A percentile compares a stretch with the other conserved stretches of the same genome.
Evolutionary conservation across 352 stramenopile species (phyloP).

Genomic region (Blastocystis sp.): DNA sequence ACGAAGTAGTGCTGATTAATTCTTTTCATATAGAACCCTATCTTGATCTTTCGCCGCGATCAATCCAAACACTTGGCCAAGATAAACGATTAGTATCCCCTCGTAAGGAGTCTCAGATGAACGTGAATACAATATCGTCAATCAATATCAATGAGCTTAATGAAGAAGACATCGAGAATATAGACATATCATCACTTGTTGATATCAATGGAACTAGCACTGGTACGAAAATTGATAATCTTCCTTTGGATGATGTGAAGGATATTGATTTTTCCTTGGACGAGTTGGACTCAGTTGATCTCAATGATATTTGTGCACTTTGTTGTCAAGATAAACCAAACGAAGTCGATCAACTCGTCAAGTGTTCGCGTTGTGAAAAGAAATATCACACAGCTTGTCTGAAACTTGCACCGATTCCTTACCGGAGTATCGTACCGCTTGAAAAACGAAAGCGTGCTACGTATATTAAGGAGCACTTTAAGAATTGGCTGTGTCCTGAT

Average conservation of each 20-base stretch:
- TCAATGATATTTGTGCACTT: conserved; percentile 7
- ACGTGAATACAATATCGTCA: not conserved
- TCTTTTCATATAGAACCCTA: not conserved
- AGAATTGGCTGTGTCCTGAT: conserved; percentile 19
- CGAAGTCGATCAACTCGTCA: conserved; percentile 4
- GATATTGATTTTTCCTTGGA: conserved; percentile 24
- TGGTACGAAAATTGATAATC: not conserved
- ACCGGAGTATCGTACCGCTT: not conserved
- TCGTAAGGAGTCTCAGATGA: not conserved
- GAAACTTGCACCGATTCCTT: not conserved
- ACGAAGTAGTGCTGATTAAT: not conserved
- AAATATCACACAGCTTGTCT: conserved; percentile 47
- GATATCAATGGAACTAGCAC: not conserved
- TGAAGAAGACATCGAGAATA: conserved; percentile 4
- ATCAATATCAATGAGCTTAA: conserved; percentile 28
- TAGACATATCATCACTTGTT: not conserved
- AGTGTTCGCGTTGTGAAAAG: conserved; percentile 28
- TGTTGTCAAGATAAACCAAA: conserved; percentile 33
- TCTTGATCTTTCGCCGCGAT: not conserved
- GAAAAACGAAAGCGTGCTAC: conserved; percentile 8
- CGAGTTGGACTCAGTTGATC: not conserved
- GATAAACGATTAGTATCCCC: not conserved
- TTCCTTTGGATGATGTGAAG: not conserved
- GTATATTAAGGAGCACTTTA: conserved; percentile 38
- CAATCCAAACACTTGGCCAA: not conserved